Evolutionary conservation across 2,329 filamentous ascomycete species (phyloP), one percentile per base, ranked within the genome.

Genomic region (Erysiphe pulchra): DNA sequence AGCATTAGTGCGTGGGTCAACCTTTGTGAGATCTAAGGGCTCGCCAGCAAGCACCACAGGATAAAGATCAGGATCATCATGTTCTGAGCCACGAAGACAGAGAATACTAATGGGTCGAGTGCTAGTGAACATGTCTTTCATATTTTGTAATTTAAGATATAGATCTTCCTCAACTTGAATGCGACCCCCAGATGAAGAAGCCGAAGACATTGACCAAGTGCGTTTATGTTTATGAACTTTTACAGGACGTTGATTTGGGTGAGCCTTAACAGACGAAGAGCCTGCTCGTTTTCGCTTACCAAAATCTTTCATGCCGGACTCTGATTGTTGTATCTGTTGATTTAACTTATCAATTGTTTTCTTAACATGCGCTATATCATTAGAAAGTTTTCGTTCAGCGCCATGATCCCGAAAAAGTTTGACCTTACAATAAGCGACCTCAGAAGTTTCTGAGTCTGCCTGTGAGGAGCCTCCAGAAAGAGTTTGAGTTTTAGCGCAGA

Each of bases 341-440:
- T 92, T 92, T 42, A 94, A 65, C 62, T 94, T 95, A 57, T 94
- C 87, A 53, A 95, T 94, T 0, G 80, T 83, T 63, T 94, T 95
- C 62, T 92, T 92, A 51, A 95, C 82, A 55, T 95, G 87, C 0
- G 83, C 81, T 9, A 94, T 73, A 53, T 95, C 87, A 57, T 95
- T 95, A 14, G 86, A 86, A 1, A 95, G 69, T 59, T 95, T 95
- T 44, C 87, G 75, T 61, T 95, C 87, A 0, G 90, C 90, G 20
- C 87, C 87, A 55, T 95, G 90, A 57, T 95, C 87, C 50, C 87
- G 75, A 68, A 95, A 95, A 2, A 95, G 73, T 61, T 95, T 95
- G 49, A 94, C 87, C 62, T 92, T 94, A 69, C 87, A 93, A 61
- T 80, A 95, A 60, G 82, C 87, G 18, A 93, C 77, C 60, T 95